Base-by-base conservation (phyloP, 345 rosid genomes). In the Murraya koenigii region DNA sequence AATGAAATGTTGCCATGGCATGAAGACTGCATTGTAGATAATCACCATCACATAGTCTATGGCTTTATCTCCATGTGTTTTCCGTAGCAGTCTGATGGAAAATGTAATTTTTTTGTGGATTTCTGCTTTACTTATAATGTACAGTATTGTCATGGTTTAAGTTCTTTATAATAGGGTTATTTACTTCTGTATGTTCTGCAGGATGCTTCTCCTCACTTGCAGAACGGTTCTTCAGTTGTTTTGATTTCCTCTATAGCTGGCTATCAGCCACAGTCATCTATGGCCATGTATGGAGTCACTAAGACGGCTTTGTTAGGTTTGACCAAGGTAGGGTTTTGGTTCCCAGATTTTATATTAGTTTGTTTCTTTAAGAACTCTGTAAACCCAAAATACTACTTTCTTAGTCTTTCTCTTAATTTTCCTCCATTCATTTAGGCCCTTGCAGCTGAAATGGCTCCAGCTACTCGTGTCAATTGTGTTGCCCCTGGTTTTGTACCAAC, bases 401-500 rank as follows among this genome's bases (percentile, higher is more conserved):
- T 38, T 66, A 33, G 11, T 64, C 11, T 25, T 54, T 41, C 23
- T 26, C 28, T 60, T 67, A 23, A n/a, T 41, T 47, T 58, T 76
- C 54, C 32, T 44, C 39, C 49, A 44, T 8, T 81, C 30, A 32
- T 55, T 20, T 77, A 94, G 99, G 99, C 95, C 30, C 97, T 97
- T 64, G 98, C 99, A 63, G 75, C 80, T 17, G 97, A 92, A 83
- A 87, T 96, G 99, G 90, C 89, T 4, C 97, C 98, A 0, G 76
- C 90, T 75, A 89, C 86, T 47, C 97, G 99, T 49, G 98, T 94
- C 38, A 96, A 96, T 66, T 85, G 90, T 6, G 75, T 96, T 72
- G 97, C 97, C 33, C 99, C 98, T 0, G 98, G 98, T 71, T 91
- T 92, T 79, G 97, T 96, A 7, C 99, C 99, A 35, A 94, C 99